phyloP scores from a whole-genome alignment of 2,329 filamentous ascomycete species.

The Exophiala xenobiotica region DNA sequence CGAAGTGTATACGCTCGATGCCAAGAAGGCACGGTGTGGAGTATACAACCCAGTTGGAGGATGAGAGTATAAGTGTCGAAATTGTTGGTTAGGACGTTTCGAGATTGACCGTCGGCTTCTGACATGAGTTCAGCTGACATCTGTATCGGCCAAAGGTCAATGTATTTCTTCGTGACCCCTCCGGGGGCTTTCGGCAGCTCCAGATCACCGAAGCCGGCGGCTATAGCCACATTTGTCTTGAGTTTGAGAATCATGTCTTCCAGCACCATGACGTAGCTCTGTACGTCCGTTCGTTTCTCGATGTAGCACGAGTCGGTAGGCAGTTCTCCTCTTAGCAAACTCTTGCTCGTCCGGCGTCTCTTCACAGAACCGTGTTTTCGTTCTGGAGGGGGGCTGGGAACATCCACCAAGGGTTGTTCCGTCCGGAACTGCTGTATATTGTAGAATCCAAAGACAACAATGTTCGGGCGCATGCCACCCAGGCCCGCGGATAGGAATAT shows the following conservation, averaged over 20 bases:
- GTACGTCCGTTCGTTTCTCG: conserved; percentile 67
- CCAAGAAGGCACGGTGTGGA: conserved; percentile 79
- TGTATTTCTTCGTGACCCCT: conserved; percentile 68
- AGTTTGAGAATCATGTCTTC: conserved; percentile 77
- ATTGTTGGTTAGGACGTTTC: conserved; percentile 74
- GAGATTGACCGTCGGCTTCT: conserved; percentile 52
- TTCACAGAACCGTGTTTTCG: conserved; percentile 20
- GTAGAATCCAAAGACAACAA: conserved; percentile 77
- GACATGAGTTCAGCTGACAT: conserved; percentile 82
- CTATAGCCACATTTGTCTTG: conserved; percentile 80
- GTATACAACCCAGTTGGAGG: conserved; percentile 78
- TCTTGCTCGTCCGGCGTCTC: conserved; percentile 22
- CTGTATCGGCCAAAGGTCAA: conserved; percentile 89
- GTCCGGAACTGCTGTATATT: conserved; percentile 74
- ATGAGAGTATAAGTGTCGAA: conserved; percentile 92
- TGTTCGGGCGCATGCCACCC: conserved; percentile 86
- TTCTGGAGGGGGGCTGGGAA: conserved; percentile 50
- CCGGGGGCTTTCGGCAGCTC: conserved; percentile 66
- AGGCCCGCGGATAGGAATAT: conserved; percentile 77
- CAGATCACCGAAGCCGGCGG: conserved; percentile 74
- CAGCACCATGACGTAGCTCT: conserved; percentile 76
- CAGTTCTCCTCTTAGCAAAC: conserved; percentile 53
- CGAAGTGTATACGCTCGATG: conserved; percentile 69
- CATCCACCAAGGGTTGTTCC: conserved; percentile 56
- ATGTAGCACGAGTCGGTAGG: conserved; percentile 69